Percentiles rank a stretch among this genome's conserved stretches.
These are phyloP conservation scores for Plasmodium sp. DNA, from an alignment of 169 alveolate genomes.

Conservation along the genomic window DNA sequence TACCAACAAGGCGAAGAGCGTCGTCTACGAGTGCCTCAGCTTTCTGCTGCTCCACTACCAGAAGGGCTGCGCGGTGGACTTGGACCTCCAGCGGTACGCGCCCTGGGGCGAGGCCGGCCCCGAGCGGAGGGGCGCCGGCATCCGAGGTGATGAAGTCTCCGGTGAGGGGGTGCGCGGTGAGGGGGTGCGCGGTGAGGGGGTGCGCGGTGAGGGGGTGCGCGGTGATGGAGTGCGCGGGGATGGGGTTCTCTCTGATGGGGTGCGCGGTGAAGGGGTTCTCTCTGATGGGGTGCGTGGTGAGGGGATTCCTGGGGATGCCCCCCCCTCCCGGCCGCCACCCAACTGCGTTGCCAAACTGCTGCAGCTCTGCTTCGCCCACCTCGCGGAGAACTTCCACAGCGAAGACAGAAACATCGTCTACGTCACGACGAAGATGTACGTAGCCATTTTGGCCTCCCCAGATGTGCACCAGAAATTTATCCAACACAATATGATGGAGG, in stretches of 20 bases:
- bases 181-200: too few relatives aligned
- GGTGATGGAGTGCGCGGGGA: too few relatives aligned
- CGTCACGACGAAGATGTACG: conserved; percentile 3
- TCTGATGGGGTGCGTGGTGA: too few relatives aligned
- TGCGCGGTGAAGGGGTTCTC: too few relatives aligned
- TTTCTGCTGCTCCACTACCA: conserved; percentile 44
- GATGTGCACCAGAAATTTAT: conserved; percentile 1
- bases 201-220: too few relatives aligned
- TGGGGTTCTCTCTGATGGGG: too few relatives aligned
- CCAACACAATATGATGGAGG: background rate
- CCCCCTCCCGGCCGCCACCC: background rate
- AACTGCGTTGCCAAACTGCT: background rate
- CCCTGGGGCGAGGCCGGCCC: background rate
- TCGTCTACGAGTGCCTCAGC: conserved; percentile 21
- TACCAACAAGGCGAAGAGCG: conserved; percentile 58
- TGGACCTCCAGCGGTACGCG: background rate
- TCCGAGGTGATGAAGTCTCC: too few relatives aligned
- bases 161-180: background rate
- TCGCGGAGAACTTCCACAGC: background rate
- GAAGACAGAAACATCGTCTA: conserved; percentile 52
- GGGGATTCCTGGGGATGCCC: too few relatives aligned
- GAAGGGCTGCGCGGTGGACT: background rate
- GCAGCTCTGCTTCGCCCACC: conserved; percentile 18
- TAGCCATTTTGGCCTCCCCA: background rate
- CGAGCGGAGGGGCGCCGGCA: background rate